Conservation (phyloP, 306 rosid genomes). For the Gillenia trifoliata region DNA sequence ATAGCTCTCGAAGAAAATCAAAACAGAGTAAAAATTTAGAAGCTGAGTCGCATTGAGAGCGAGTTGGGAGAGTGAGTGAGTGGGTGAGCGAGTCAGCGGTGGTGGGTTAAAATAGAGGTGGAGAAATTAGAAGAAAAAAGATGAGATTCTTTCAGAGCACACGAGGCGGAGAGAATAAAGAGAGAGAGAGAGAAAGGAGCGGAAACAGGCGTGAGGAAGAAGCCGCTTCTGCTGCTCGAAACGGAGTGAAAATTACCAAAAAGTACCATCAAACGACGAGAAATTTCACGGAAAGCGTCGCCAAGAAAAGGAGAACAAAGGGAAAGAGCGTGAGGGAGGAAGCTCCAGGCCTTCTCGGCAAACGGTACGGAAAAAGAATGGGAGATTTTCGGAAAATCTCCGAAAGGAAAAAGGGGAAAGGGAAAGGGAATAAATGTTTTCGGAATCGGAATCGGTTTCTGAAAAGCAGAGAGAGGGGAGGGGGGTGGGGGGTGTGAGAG, state of each 20-base stretch:
- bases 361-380: slow-evolving; percentile 11
- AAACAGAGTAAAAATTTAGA: neutral
- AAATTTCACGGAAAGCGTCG: slow-evolving; percentile 47
- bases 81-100: neutral
- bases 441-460: slow-evolving; percentile 13
- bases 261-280: slow-evolving; percentile 42
- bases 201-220: neutral
- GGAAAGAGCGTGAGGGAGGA: slow-evolving; percentile 34
- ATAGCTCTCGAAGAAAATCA: neutral
- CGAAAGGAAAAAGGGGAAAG: slow-evolving; percentile 22
- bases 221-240: slow-evolving; percentile 26
- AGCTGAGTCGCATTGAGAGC: slow-evolving; percentile 35
- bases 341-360: neutral
- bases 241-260: slow-evolving; percentile 34
- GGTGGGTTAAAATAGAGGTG: slow-evolving; percentile 9
- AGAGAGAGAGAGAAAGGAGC: slow-evolving; percentile 10
- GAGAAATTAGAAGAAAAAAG: neutral
- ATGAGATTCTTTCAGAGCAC: slow-evolving; percentile 38
- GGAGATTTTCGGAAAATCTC: slow-evolving; percentile 31
- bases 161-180: slow-evolving; percentile 42
- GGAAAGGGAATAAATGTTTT: slow-evolving; percentile 25
- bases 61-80: slow-evolving; percentile 8
- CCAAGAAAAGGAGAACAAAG: slow-evolving; percentile 7
- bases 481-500: neutral
- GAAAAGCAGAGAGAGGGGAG: neutral